Percentiles rank a stretch among this genome's conserved stretches.
These are phyloP conservation scores for Eucalyptus victrix DNA, from an alignment of 345 rosid species.

Conservation along the genomic window DNA sequence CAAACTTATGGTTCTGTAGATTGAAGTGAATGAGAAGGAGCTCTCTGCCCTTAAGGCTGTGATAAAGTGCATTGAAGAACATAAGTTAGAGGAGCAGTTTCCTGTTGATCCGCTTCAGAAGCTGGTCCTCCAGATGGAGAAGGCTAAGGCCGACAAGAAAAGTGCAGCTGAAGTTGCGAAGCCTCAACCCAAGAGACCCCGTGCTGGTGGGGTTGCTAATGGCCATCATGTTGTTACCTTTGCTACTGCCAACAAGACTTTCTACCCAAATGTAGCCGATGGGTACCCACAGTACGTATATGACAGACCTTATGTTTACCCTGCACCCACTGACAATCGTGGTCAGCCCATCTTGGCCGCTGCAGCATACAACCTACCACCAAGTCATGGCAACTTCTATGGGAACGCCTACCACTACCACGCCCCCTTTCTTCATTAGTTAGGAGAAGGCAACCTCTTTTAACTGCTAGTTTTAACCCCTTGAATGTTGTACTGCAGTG, in stretches of 20 bases:
- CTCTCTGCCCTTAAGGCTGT: conserved; percentile 71
- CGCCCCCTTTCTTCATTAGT: conserved; percentile 67
- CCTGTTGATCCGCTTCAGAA: conserved; percentile 62
- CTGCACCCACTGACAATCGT: conserved; percentile 52
- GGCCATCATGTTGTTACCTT: conserved; percentile 39
- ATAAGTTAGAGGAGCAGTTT: conserved; percentile 78
- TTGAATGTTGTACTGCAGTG: neutral
- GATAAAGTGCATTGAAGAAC: conserved; percentile 95
- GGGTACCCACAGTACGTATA: conserved; percentile 76
- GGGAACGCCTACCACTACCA: conserved; percentile 93
- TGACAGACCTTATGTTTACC: conserved; percentile 61
- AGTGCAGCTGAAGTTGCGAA: conserved; percentile 72
- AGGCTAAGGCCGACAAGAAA: conserved; percentile 89
- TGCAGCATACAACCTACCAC: conserved; percentile 60
- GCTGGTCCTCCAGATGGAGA: conserved; percentile 71
- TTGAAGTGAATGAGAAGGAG: conserved; percentile 80
- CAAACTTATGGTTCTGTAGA: conserved; percentile 19
- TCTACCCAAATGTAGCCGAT: conserved; percentile 60
- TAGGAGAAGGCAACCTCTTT: neutral
- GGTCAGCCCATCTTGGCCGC: conserved; percentile 37
- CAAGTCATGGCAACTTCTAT: conserved; percentile 78
- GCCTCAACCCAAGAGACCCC: conserved; percentile 93
- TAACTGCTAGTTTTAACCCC: neutral
- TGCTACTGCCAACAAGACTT: conserved; percentile 27
- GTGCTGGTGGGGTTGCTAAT: conserved; percentile 51